phyloP scores from a whole-genome alignment of 495 filamentous ascomycete genomes.

The Talaromyces ruber region DNA sequence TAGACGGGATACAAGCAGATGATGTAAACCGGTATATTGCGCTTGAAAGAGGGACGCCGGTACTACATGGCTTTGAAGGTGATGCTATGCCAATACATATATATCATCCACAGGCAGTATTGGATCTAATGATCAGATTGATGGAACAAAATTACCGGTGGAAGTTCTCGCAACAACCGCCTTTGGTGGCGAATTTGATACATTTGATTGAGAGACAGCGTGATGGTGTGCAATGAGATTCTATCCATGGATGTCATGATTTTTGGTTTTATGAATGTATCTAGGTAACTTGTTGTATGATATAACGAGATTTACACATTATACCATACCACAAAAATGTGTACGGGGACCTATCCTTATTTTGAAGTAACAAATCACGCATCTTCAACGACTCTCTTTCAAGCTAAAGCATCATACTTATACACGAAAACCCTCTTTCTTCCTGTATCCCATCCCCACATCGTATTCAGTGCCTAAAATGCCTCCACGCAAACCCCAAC shows the following conservation, averaged over 20 bases:
- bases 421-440: not conserved
- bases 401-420: not conserved
- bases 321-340: too few species aligned
- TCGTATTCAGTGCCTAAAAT: not conserved
- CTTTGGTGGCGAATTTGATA: conserved; percentile 15
- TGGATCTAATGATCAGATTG: conserved; percentile 31
- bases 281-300: not conserved
- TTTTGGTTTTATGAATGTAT: not conserved
- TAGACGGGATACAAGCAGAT: conserved; percentile 38
- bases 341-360: too few species aligned
- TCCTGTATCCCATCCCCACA: not conserved
- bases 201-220: not conserved
- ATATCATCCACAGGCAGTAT: conserved; percentile 30
- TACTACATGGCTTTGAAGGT: conserved; percentile 22
- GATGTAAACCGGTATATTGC: conserved; percentile 39
- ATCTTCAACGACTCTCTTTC: not conserved
- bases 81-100: conserved; percentile 14
- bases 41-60: conserved; percentile 33
- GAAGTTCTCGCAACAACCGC: conserved; percentile 7
- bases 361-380: not conserved
- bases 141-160: conserved; percentile 31
- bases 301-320: not conserved
- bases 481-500: not conserved
- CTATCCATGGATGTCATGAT: not conserved
- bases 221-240: not conserved